Conservation (phyloP, 2,329 filamentous ascomycete species). For the Neurospora crassa region DNA sequence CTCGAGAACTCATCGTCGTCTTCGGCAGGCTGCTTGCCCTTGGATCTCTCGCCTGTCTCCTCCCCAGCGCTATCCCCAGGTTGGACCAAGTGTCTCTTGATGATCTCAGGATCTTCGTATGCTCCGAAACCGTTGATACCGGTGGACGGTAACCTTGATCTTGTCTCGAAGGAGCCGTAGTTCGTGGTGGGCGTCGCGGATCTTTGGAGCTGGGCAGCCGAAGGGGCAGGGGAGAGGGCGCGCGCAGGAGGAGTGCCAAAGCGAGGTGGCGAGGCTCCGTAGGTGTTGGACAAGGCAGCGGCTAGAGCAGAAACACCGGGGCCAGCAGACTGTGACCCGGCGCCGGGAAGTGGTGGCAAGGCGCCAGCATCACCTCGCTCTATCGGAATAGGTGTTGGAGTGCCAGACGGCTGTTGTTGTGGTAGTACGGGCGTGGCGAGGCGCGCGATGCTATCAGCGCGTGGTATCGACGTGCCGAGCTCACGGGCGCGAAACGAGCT, state of each 20-base stretch:
- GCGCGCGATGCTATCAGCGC: conserved; percentile 51
- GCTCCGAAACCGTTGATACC: conserved; percentile 41
- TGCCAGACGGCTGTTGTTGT: conserved; percentile 23
- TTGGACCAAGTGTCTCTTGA: conserved; percentile 79
- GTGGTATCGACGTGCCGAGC: conserved; percentile 42
- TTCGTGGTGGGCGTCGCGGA: conserved; percentile 51
- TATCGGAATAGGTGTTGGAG: conserved; percentile 22
- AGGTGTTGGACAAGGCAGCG: conserved; percentile 69
- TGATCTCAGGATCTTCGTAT: conserved; percentile 82
- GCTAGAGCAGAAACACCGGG: conserved; percentile 83
- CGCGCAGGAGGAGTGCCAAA: conserved; percentile 56
- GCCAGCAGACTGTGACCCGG: conserved; percentile 55
- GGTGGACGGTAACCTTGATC: conserved; percentile 38
- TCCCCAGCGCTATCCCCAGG: conserved; percentile 44
- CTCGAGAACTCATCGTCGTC: conserved; percentile 86
- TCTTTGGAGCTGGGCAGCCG: conserved; percentile 33
- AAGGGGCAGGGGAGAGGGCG: conserved; percentile 47
- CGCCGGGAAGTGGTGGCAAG: conserved; percentile 56
- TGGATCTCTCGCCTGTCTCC: conserved; percentile 35
- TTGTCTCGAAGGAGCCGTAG: conserved; percentile 78
- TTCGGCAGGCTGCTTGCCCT: conserved; percentile 44
- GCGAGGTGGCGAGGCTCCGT: conserved; percentile 59
- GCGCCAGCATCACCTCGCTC: conserved; percentile 33
- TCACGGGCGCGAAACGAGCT: conserved; percentile 35
- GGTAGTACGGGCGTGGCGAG: conserved; percentile 47